Base-by-base conservation (phyloP, 768 basidiomycete genomes). In the Podaxis rugospora region DNA sequence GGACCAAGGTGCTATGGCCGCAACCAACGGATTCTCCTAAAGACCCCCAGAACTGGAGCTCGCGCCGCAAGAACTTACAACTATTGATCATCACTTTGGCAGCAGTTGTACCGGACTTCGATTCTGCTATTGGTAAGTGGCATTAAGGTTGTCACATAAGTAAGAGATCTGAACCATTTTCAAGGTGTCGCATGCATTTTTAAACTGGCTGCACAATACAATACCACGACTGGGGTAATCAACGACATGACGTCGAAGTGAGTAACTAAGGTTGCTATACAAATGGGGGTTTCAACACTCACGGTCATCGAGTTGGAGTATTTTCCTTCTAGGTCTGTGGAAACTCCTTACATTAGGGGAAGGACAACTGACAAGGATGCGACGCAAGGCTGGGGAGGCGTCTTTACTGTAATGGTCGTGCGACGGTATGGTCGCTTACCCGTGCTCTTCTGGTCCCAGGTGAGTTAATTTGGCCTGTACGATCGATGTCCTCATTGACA, bases 381-480 rank as follows among this genome's bases (percentile, higher is more conserved):
- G 21, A 7, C 49, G 10, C 21, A 40, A 81, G 85, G 86, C 21
- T 83, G 81, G 78, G 85, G 86, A 44, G 83, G 83, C 18, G 61
- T 86, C n/a, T 75, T 83, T 62, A 80, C 81, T n/a, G 85, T 87
- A 5, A 84, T 88, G 74, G 69, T 87, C 35, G 83, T 88, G 69
- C 77, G 86, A 36, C 80, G 85, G 16, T 80, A 72, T 57, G 88
- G 88, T 5, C 82, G 88, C 47, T 77, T 90, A 1, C 86, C 87
- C 0, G 74, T 89, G 11, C 70, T 90, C 37, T 89, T 88, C 72
- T 90, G 88, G 88, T 85, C 85, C 0, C 87, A 89, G 72, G 83
- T 83, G 58, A 23, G 74, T 62, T 35, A 37, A 27, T 36, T 59
- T 27, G 21, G 3, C 18, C 21, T 35, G 2, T 44, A 44, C 10